Evolutionary conservation across 768 basidiomycete species (phyloP).

Genomic region (Exidia glandulosa): DNA sequence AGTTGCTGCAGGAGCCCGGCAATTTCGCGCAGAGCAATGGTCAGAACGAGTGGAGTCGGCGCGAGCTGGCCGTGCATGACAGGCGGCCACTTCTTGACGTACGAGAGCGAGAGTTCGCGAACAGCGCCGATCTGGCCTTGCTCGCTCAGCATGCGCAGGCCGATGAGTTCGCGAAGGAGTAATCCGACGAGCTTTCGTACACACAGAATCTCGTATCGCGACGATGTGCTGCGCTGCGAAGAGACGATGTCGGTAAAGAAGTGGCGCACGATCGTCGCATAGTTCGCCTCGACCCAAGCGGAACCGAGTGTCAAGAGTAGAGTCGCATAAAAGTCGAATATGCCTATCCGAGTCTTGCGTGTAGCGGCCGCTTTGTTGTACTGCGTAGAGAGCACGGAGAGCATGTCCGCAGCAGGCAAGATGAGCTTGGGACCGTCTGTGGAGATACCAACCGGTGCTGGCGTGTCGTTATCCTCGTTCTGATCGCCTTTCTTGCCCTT

Average conservation of each 20-base stretch:
- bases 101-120: conserved; percentile 69
- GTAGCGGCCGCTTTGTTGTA: conserved; percentile 66
- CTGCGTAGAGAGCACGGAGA: conserved; percentile 62
- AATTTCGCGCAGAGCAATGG: conserved; percentile 70
- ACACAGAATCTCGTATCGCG: conserved; percentile 65
- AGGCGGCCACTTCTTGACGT: conserved; percentile 86
- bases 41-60: conserved; percentile 55
- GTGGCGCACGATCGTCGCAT: conserved; percentile 66
- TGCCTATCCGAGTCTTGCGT: conserved; percentile 66
- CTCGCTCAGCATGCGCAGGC: conserved; percentile 80
- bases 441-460: conserved; percentile 27
- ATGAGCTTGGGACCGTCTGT: conserved; percentile 56
- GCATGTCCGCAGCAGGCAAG: conserved; percentile 67
- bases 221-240: conserved; percentile 34
- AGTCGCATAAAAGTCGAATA: conserved; percentile 82
- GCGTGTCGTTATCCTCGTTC: conserved; percentile 46
- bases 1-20: conserved; percentile 79
- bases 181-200: conserved; percentile 65
- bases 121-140: conserved; percentile 89
- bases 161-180: conserved; percentile 76
- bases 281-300: conserved; percentile 72
- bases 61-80: conserved; percentile 78
- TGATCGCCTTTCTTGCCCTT: conserved; percentile 52
- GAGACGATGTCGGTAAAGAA: conserved; percentile 68
- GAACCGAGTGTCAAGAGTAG: conserved; percentile 66